Base-by-base conservation (phyloP, 768 basidiomycete species). In the Rhodotorula taiwanensis region DNA sequence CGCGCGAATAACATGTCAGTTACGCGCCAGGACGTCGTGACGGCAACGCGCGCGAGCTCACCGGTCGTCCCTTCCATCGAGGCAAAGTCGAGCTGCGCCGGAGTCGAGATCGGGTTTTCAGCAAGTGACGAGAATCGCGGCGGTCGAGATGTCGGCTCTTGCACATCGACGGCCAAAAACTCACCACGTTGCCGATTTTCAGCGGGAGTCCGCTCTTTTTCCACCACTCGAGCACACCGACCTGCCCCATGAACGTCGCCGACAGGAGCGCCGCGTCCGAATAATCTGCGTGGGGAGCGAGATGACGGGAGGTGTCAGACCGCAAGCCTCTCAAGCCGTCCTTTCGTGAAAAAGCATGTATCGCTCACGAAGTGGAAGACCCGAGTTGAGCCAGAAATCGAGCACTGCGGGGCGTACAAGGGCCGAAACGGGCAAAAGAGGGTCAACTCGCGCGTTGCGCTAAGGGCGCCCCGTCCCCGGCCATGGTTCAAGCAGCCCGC, bases 151-250 rank as follows among this genome's bases (percentile, higher is more conserved):
- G n/a, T n/a, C 49, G 42, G 25, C 30, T n/a, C 25, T 25, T 5
- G 18, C 5, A 42, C n/a, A 30, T 23, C n/a, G 14, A 27, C 27
- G 28, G 4, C 4, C 27, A 10, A 10, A 11, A 5, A 55, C 60
- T 30, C 41, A 55, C 60, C 27, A 84, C 86, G 43, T 87, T 84
- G 5, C 89, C 89, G 28, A 89, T 83, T 75, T 88, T 89, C 69
- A 91, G 82, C 16, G 83, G 81, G 36, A 89, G 76, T 6, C 79
- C 77, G 4, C 75, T 74, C 49, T 74, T 75, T 36, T 84, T 83
- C 89, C 88, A 91, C 89, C 89, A 91, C 41, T 86, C 84, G 47
- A 91, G 81, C 9, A 88, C 84, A 7, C 80, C 77, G n/a, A 89
- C 78, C 70, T 84, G 85, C 64, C 86, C 86, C 72, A 84, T 88